Percentiles rank a stretch among this genome's conserved stretches.
These are phyloP conservation scores for Lonicera japonica DNA, from an alignment of 129 eudicot genomes.

Conservation along the genomic window DNA sequence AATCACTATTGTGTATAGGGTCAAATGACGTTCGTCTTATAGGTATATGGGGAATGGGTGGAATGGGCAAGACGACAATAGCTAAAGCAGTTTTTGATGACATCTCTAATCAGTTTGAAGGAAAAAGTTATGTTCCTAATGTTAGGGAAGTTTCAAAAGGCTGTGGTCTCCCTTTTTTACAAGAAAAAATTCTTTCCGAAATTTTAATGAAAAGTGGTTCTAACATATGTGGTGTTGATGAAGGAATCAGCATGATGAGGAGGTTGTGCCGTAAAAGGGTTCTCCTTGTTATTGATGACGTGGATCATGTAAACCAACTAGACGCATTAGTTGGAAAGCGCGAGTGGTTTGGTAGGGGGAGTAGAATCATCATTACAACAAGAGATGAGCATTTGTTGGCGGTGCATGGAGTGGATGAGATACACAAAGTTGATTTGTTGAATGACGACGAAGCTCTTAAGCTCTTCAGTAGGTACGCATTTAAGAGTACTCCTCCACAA, in stretches of 20 bases:
- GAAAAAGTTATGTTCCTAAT: constrained; percentile 8
- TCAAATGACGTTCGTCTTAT: constrained; percentile 6
- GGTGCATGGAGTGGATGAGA: neutral
- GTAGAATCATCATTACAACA: constrained; percentile 17
- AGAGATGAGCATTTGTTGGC: neutral
- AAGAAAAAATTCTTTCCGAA: constrained; percentile 13
- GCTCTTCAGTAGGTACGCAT: constrained; percentile 13
- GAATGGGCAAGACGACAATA: constrained; percentile 19
- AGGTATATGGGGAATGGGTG: constrained; percentile 27
- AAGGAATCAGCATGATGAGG: neutral
- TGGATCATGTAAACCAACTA: constrained; percentile 4
- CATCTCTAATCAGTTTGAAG: constrained; percentile 4
- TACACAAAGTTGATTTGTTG: neutral
- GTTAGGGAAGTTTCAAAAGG: constrained; percentile 9
- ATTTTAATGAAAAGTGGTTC: neutral
- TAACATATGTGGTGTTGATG: neutral
- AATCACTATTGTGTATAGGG: constrained; percentile 1
- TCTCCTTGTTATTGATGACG: constrained; percentile 13
- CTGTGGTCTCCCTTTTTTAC: constrained; percentile 9
- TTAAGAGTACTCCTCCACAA: neutral
- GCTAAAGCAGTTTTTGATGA: constrained; percentile 11
- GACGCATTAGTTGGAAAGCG: constrained; percentile 4
- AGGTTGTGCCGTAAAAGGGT: constrained; percentile 1
- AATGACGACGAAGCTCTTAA: neutral
- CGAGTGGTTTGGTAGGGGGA: constrained; percentile 9